Evolutionary conservation across 140 eudicot genomes (phyloP).

Genomic region (Ambrosia hybrid): DNA sequence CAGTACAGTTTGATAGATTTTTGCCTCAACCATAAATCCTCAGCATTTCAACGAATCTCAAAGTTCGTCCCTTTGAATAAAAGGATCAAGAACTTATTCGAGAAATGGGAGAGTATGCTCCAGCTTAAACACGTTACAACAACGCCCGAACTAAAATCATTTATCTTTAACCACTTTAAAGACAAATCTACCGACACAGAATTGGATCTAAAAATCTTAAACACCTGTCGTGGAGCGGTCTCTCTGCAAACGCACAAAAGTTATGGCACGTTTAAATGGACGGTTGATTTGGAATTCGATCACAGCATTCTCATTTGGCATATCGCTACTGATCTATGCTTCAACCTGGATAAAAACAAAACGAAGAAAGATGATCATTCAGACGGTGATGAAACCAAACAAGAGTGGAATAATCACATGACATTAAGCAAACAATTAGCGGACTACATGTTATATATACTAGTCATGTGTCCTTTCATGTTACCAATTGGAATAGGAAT

Average conservation of each 20-base stretch:
- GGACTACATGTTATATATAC: slow-evolving; percentile 47
- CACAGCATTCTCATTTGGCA: slow-evolving; percentile 57
- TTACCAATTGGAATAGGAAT: slow-evolving; percentile 50
- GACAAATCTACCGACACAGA: slow-evolving; percentile 30
- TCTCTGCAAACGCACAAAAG: slow-evolving; percentile 16
- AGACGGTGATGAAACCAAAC: slow-evolving; percentile 16
- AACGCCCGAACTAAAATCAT: slow-evolving; percentile 25
- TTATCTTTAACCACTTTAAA: slow-evolving; percentile 23
- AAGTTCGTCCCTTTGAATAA: slow-evolving; percentile 12
- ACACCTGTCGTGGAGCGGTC: slow-evolving; percentile 31
- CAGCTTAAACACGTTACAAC: slow-evolving; percentile 22
- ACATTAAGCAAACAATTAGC: slow-evolving; percentile 32
- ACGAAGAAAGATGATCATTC: slow-evolving; percentile 9
- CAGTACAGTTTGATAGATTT: slow-evolving; percentile 40
- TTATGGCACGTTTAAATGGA: slow-evolving; percentile 29
- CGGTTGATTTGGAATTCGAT: slow-evolving; percentile 43
- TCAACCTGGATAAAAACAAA: slow-evolving; percentile 17
- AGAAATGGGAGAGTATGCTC: slow-evolving; percentile 22
- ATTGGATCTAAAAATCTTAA: slow-evolving; percentile 16
- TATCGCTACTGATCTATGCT: slow-evolving; percentile 53
- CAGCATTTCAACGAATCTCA: slow-evolving; percentile 1
- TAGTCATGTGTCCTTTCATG: slow-evolving; percentile 51
- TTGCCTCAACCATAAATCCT: slow-evolving; percentile 27
- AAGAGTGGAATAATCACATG: slow-evolving; percentile 27
- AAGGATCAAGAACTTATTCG: slow-evolving; percentile 17